Evolutionary conservation across 352 stramenopile genomes (phyloP).

Genomic region (Globisporangium cystogenes): DNA sequence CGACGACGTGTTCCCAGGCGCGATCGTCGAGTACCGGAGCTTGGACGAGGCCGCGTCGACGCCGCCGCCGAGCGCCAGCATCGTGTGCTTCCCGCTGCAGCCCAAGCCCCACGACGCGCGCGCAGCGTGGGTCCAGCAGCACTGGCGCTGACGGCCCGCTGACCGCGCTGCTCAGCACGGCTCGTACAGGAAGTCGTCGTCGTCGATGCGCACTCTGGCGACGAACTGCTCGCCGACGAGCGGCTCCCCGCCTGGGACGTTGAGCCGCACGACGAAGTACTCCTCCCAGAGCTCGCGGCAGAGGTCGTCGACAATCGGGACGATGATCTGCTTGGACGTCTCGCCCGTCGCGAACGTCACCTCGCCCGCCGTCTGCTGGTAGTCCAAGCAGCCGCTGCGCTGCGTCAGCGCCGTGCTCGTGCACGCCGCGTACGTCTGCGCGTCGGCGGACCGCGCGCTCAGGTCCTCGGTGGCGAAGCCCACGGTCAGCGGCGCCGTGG

Average conservation of each 20-base stretch:
- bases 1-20: conserved; percentile 33
- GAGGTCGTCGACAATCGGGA: conserved; percentile 93
- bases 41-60: conserved; percentile 14
- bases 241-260: conserved; percentile 86
- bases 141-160: conserved; percentile 21
- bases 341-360: conserved; percentile 88
- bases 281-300: conserved; percentile 87
- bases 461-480: conserved; percentile 76
- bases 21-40: conserved; percentile 71
- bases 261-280: conserved; percentile 90
- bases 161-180: conserved; percentile 23
- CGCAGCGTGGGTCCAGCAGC: conserved; percentile 35
- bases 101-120: conserved; percentile 66
- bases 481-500: conserved; percentile 46
- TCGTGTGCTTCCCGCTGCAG: conserved; percentile 81
- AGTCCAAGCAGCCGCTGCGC: conserved; percentile 62
- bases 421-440: conserved; percentile 51
- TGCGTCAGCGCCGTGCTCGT: conserved; percentile 47
- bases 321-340: conserved; percentile 78
- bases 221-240: conserved; percentile 89
- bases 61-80: conserved; percentile 21
- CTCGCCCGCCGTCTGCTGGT: conserved; percentile 74
- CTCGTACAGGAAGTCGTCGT: conserved; percentile 84
- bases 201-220: conserved; percentile 89
- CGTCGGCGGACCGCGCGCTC: conserved; percentile 50